Base-by-base conservation (phyloP, 495 filamentous ascomycete genomes). In the Endocarpon pusillum region DNA sequence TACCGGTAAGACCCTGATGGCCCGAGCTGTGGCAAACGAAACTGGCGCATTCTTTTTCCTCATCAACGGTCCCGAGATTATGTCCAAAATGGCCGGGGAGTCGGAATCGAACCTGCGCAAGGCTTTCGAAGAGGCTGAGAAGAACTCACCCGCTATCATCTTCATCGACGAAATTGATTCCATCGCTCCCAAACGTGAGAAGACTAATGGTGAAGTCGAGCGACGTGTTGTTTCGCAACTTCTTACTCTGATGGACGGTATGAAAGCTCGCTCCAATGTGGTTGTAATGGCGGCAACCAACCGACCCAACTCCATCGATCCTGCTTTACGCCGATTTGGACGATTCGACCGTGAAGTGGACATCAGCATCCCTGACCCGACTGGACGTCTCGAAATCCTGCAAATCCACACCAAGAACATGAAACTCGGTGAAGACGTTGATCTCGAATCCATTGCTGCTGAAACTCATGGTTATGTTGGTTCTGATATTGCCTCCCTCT, bases 391-490 rank as follows among this genome's bases (percentile, higher is more conserved):
- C 27, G 89, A 97, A 66, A 94, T 97, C 53, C 73, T 97, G 32
- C 80, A 86, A 58, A 97, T 97, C 43, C 89, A 97, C 66, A 96
- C 91, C 46, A 97, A 97, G 75, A 97, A 97, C 73, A 97, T 97
- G 89, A 97, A 96, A 69, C 73, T 97, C 19, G 84, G 64, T 31
- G 91, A 94, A 29, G 89, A 96, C 53, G 89, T 97, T 26, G 89
- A 97, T 51, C 76, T 97, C 15, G 85, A 93, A 66, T 74, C 82
- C 46, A 94, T 97, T 48, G 91, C 89, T 23, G 75, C 91, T 23
- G 91, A 97, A 67, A 97, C 89, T 33, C 89, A 97, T 63, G 89
- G 89, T 64, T 96, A 94, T 47, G 89, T 97, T 54, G 89, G 89
- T 62, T 96, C 89, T 22, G 89, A 97, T 77, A 61, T 97, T 53